A percentile compares a stretch with the other conserved stretches of the same genome.
phyloP scores from a whole-genome alignment of 1,284 basidiomycete species.

The Apiotrichum mycotoxinovorans region DNA sequence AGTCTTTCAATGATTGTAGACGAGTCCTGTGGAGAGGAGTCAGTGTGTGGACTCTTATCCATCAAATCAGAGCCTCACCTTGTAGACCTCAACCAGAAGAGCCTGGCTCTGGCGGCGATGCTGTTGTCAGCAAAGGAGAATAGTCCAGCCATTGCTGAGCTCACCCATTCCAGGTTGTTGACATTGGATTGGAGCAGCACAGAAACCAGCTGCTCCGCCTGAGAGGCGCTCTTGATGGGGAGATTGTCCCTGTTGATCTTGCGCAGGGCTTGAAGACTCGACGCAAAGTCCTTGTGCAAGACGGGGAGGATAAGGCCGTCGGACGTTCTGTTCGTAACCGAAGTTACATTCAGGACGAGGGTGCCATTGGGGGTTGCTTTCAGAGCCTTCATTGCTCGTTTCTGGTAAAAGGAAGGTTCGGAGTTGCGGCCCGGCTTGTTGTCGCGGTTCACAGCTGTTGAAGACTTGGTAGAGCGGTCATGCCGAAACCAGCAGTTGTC shows the following conservation, averaged over 20 bases:
- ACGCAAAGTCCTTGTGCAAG: neutral
- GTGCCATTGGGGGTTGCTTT: too few relatives aligned
- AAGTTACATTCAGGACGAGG: neutral
- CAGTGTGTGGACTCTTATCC: too few relatives aligned
- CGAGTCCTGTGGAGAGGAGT: neutral
- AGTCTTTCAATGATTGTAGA: conserved; percentile 57
- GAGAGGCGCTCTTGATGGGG: neutral
- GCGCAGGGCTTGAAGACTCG: neutral
- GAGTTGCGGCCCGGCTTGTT: too few relatives aligned
- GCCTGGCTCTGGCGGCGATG: conserved; percentile 9
- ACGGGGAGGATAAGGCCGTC: conserved; percentile 11
- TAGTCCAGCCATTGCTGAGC: neutral
- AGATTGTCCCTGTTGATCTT: neutral
- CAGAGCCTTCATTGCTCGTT: too few relatives aligned
- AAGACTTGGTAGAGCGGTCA: too few relatives aligned
- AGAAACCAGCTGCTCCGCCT: conserved; percentile 8
- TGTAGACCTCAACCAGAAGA: conserved; percentile 1
- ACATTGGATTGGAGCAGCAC: conserved; percentile 4
- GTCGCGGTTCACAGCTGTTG: too few relatives aligned
- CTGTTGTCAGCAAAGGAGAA: conserved; percentile 10
- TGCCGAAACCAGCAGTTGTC: neutral
- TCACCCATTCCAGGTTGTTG: conserved; percentile 12
- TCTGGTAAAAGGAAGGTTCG: too few relatives aligned
- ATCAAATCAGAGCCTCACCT: conserved; percentile 9
- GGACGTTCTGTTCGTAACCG: neutral